phyloP scores from a whole-genome alignment of 345 rosid species.

The Lepidium sativum region DNA sequence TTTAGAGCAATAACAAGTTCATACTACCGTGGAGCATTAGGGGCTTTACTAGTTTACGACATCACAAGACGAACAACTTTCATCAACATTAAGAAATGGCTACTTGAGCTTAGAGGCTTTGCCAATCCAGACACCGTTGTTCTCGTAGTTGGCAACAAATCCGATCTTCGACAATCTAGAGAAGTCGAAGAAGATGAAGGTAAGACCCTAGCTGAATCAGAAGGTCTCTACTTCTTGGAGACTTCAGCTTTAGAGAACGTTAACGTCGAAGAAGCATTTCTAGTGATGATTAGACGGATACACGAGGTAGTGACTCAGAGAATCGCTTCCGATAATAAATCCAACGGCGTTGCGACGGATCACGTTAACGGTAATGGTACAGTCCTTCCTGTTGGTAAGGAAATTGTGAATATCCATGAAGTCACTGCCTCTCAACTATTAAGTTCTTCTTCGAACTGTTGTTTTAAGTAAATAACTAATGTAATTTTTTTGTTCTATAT shows the following conservation, averaged over 20 bases:
- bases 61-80: constrained; percentile 60
- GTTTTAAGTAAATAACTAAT: constrained; percentile 28
- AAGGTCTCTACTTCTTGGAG: constrained; percentile 65
- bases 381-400: constrained; percentile 42
- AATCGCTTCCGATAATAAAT: constrained; percentile 35
- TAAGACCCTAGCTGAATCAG: constrained; percentile 44
- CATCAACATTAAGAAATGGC: constrained; percentile 61
- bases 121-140: constrained; percentile 56
- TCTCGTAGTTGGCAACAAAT: constrained; percentile 74
- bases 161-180: constrained; percentile 44
- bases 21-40: constrained; percentile 83
- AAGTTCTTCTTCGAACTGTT: constrained; percentile 31
- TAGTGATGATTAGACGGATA: constrained; percentile 57
- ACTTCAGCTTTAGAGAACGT: constrained; percentile 70
- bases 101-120: constrained; percentile 55
- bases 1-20: constrained; percentile 91
- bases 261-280: constrained; percentile 72
- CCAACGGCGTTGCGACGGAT: constrained; percentile 18
- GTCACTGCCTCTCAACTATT: constrained; percentile 59
- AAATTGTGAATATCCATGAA: constrained; percentile 46
- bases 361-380: neutral
- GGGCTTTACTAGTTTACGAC: constrained; percentile 74
- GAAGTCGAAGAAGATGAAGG: constrained; percentile 69
- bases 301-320: constrained; percentile 47
- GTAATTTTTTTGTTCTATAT: neutral